Evolutionary conservation across 2,329 filamentous ascomycete species (phyloP).

Genomic region (Periconia macrospinosa): DNA sequence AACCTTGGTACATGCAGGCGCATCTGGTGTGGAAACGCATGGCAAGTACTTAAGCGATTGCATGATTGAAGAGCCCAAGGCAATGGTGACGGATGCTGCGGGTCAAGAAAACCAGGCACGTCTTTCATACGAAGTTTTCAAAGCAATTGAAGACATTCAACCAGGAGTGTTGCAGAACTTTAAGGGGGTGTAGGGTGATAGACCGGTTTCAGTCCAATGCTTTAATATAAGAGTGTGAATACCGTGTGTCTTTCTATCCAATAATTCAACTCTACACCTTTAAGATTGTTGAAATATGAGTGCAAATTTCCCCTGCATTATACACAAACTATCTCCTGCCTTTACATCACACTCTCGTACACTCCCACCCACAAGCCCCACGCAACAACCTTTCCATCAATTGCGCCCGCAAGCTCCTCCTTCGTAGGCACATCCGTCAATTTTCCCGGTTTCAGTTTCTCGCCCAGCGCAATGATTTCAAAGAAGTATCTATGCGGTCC

Average conservation of each 20-base stretch:
- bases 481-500: slow-evolving; percentile 58
- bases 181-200: too few species aligned
- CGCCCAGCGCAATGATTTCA: slow-evolving; percentile 52
- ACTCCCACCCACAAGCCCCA: slow-evolving; percentile 55
- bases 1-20: slow-evolving; percentile 42
- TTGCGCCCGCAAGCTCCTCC: slow-evolving; percentile 47
- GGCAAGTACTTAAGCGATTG: slow-evolving; percentile 43
- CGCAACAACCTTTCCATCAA: slow-evolving; percentile 52
- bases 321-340: too few species aligned
- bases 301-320: too few species aligned
- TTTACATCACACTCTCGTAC: slow-evolving; percentile 37
- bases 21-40: slow-evolving; percentile 34
- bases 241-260: too few species aligned
- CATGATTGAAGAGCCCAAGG: slow-evolving; percentile 22
- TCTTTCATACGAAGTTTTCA: slow-evolving; percentile 39
- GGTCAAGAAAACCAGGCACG: slow-evolving; percentile 33
- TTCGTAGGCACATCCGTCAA: slow-evolving; percentile 45
- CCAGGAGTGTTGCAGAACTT: slow-evolving; percentile 17
- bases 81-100: slow-evolving; percentile 35
- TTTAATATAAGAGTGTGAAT: too few species aligned
- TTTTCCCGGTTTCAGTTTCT: slow-evolving; percentile 44
- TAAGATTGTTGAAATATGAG: too few species aligned
- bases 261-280: too few species aligned
- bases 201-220: too few species aligned
- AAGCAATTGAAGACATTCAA: slow-evolving; percentile 36